These are phyloP conservation scores for Microcyclosporella mali DNA, from an alignment of 2,329 filamentous ascomycete genomes.

Conservation along the genomic window DNA sequence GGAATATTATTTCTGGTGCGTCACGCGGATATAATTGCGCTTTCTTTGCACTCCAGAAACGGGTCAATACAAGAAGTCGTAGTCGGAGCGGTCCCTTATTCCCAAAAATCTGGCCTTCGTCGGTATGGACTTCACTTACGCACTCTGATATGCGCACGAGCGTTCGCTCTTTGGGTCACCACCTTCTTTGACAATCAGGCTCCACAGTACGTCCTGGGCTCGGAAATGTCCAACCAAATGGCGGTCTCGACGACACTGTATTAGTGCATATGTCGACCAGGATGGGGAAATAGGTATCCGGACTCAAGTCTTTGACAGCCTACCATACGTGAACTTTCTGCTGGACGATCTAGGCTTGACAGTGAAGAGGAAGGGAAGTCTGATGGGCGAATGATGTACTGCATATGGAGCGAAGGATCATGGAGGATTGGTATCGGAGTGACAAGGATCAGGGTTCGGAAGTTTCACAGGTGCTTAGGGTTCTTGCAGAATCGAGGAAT, in stretches of 20 bases:
- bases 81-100: too few relatives aligned
- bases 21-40: constrained; percentile 4
- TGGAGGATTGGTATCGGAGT: constrained; percentile 5
- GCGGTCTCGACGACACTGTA: constrained; percentile 5
- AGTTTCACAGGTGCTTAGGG: too few relatives aligned
- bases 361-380: constrained; percentile 4
- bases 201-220: not conserved
- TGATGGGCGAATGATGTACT: not conserved
- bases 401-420: constrained; percentile 7
- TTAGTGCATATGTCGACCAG: constrained; percentile 1
- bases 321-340: constrained; percentile 8
- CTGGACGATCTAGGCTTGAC: constrained; percentile 6
- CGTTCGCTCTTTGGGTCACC: constrained; percentile 10
- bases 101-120: constrained; percentile 6
- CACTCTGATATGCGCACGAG: constrained; percentile 5
- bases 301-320: constrained; percentile 10
- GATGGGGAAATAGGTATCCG: constrained; percentile 3
- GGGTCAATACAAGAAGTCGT: too few relatives aligned
- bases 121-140: constrained; percentile 5
- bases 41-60: not conserved
- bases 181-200: constrained; percentile 5
- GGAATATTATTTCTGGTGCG: constrained; percentile 1
- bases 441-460: not conserved
- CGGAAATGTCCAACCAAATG: not conserved
- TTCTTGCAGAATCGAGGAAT: too few relatives aligned